Base-by-base conservation (phyloP, 345 rosid species). In the Boechera stricta region DNA sequence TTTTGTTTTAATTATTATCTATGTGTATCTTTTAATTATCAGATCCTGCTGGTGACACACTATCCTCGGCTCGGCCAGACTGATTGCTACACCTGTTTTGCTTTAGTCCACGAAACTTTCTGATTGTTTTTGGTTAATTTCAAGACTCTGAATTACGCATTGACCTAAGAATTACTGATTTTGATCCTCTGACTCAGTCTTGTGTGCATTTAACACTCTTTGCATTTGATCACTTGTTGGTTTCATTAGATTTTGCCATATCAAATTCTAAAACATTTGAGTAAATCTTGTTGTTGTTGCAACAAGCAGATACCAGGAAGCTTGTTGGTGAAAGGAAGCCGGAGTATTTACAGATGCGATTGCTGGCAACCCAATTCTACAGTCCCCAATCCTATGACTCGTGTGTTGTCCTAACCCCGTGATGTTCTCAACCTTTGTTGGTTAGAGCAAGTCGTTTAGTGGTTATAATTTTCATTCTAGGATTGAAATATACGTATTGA, bases 271-370 rank as follows among this genome's bases (percentile, higher is more conserved):
- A 21, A 57, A 58, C 39, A 32, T 33, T 45, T 18, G 45, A 5
- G 12, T 39, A 10, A 31, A 67, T 35, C 15, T 5, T 52, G 16
- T 61, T 31, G 71, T 24, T 62, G 18, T 39, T 66, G 41, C 7
- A 45, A 13, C 49, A 5, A 13, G 16, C 16, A 91, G 93, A 80
- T 89, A 84, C 85, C 91, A 28, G 98, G 97, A 49, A 88, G 89
- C 83, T 21, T 21, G 55, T 88, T 36, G 85, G 83, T 86, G 72
- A 83, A 79, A 78, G 93, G 79, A 41, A 86, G 95, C 4, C 82
- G 95, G 72, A 87, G 87, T 6, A 36, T 7, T 36, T 36, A 9
- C 8, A 36, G 39, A 36, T 36, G 33, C 33, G 39, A 36, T 36
- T 36, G 39, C 7, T 36, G 39, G 39, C 8, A 7, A 36, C 39